phyloP scores from a whole-genome alignment of 2,329 filamentous ascomycete genomes.

The Diaporthe sp. region DNA sequence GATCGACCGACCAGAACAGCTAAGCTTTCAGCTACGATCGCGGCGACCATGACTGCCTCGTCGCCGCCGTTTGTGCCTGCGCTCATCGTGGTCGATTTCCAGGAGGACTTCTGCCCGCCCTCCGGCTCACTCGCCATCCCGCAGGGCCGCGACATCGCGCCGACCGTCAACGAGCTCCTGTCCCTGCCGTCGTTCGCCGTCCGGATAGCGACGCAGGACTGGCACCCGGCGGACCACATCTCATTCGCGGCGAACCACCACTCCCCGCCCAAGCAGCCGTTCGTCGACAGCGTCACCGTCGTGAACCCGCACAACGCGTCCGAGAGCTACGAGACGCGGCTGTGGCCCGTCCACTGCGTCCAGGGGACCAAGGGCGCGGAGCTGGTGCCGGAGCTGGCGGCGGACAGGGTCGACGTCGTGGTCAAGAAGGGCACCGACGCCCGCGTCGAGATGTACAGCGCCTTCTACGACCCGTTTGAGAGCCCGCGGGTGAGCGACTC shows the following conservation, averaged over 20 bases:
- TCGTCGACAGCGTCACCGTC: conserved; percentile 74
- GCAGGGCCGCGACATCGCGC: conserved; percentile 77
- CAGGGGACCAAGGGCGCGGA: conserved; percentile 79
- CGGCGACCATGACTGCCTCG: conserved; percentile 29
- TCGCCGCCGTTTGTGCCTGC: conserved; percentile 59
- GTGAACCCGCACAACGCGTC: conserved; percentile 73
- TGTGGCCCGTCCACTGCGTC: conserved; percentile 95
- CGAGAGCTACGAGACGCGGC: conserved; percentile 74
- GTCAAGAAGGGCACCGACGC: conserved; percentile 84
- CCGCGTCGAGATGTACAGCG: conserved; percentile 92
- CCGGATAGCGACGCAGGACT: conserved; percentile 92
- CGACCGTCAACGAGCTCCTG: conserved; percentile 82
- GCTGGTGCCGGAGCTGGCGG: conserved; percentile 80
- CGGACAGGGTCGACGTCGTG: conserved; percentile 70
- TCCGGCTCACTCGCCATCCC: conserved; percentile 88
- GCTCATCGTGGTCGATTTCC: conserved; percentile 84
- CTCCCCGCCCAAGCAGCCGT: conserved; percentile 71
- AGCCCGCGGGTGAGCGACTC: conserved; percentile 72
- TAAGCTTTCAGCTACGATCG: neutral
- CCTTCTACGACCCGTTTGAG: conserved; percentile 85
- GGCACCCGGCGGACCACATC: conserved; percentile 85
- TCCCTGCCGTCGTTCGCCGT: conserved; percentile 76
- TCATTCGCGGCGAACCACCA: conserved; percentile 89
- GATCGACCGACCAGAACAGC: neutral
- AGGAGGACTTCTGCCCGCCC: conserved; percentile 95